Base-by-base conservation (phyloP, 306 rosid species). In the Coriaria nepalensis region DNA sequence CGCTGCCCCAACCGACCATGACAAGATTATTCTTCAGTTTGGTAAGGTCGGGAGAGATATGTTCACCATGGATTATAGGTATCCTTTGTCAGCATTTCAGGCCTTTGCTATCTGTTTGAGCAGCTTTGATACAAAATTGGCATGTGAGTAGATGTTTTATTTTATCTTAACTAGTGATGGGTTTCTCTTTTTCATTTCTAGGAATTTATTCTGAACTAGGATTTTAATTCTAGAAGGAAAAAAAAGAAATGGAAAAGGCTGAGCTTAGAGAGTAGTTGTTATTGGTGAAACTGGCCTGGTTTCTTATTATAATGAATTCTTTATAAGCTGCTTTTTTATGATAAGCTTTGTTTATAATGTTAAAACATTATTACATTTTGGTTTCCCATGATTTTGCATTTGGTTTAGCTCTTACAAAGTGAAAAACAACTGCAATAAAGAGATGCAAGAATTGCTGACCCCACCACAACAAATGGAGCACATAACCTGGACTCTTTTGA, bases 11-110 rank as follows among this genome's bases (percentile, higher is more conserved):
- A 65, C 69, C 0, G 94, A 84, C 33, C 79, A 72, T 7, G 92
- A 84, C 39, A 84, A 80, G 76, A 77, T 80, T 34, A 80, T 84
- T 53, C 75, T 84, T 61, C 94, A 84, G 70, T 84, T 84, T 35
- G 94, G 94, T 42, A 84, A 84, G 68, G 92, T 84, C 3, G 86
- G 83, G 33, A 84, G 80, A 47, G 94, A 84, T 11, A 77, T 80
- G 93, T 85, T 85, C 73, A 85, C 95, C 38, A 85, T 85, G 95
- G 93, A 85, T 74, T 85, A 81, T 35, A 69, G 87, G 8, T 81
- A 78, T 51, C 95, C 95, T 9, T 52, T 85, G 51, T 85, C 95
- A 8, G 93, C 93, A 43, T 85, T 85, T 70, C 95, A 85, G 69
- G 95, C 95, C 38, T 81, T 85, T 44, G 93, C 95, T 8, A 85